phyloP scores from a whole-genome alignment of 148 eudicot genomes.

The Rheum nobile region DNA sequence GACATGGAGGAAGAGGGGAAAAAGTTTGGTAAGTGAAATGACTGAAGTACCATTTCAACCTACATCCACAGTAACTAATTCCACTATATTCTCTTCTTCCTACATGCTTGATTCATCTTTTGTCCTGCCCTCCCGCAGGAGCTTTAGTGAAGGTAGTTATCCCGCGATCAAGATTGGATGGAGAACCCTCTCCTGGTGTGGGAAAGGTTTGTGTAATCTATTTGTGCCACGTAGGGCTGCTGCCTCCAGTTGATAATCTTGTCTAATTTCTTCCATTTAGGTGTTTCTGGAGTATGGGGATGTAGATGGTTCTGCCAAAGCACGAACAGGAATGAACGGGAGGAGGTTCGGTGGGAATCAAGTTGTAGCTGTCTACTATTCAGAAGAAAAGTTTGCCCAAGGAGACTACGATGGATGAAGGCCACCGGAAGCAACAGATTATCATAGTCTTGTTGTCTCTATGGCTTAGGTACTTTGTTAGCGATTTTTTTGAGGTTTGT shows the following conservation, averaged over 20 bases:
- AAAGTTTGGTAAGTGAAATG: conserved; percentile 39
- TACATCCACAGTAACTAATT: background rate
- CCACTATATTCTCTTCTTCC: background rate
- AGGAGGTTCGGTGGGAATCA: conserved; percentile 78
- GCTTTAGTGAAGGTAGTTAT: conserved; percentile 58
- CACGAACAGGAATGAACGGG: conserved; percentile 64
- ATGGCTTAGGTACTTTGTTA: background rate
- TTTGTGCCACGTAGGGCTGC: too few relatives aligned
- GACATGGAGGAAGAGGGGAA: conserved; percentile 64
- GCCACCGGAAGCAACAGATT: background rate
- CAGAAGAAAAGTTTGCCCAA: conserved; percentile 57
- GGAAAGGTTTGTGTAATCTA: conserved; percentile 53
- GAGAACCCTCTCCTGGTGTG: conserved; percentile 62
- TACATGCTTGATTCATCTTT: background rate
- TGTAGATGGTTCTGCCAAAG: conserved; percentile 52
- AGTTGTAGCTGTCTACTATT: conserved; percentile 60
- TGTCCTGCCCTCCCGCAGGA: conserved; percentile 39
- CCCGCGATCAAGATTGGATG: conserved; percentile 67
- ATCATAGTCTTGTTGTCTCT: background rate
- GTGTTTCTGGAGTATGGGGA: conserved; percentile 86
- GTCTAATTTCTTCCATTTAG: conserved; percentile 19
- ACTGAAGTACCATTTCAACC: background rate
- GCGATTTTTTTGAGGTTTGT: background rate
- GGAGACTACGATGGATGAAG: conserved; percentile 49
- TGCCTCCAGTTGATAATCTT: background rate